Evolutionary conservation across 192 early-diverging fungal genomes (phyloP).

Genomic region (Umbelopsis isabellina): DNA sequence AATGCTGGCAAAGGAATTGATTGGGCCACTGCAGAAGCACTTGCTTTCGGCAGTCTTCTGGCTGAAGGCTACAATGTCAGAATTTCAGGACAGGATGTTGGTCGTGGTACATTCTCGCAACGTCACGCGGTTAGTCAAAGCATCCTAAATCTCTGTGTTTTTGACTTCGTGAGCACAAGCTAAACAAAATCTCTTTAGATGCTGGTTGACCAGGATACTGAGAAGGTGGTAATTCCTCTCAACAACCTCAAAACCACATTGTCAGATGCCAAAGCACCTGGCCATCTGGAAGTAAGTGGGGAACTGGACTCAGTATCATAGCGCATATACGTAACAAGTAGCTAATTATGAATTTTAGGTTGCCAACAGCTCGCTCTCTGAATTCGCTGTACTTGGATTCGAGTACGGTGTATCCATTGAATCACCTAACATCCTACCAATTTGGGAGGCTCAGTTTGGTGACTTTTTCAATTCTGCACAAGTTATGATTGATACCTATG

Average conservation of each 20-base stretch:
- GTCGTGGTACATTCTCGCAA: constrained; percentile 97
- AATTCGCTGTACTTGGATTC: constrained; percentile 95
- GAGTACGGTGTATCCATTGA: constrained; percentile 95
- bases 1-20: constrained; percentile 74
- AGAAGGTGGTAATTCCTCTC: constrained; percentile 83
- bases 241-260: constrained; percentile 56
- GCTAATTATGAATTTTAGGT: constrained; percentile 66
- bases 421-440: constrained; percentile 81
- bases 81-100: constrained; percentile 97
- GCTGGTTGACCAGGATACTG: constrained; percentile 92
- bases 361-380: constrained; percentile 89
- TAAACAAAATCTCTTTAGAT: constrained; percentile 45
- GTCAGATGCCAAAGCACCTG: constrained; percentile 30
- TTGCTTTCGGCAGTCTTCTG: constrained; percentile 89
- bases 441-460: constrained; percentile 99
- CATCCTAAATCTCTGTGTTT: neutral
- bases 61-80: constrained; percentile 87
- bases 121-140: constrained; percentile 67
- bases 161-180: too few relatives aligned
- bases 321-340: neutral
- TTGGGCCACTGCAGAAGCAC: constrained; percentile 94
- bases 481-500: constrained; percentile 92
- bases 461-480: constrained; percentile 98
- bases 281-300: constrained; percentile 42
- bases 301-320: constrained; percentile 6